phyloP scores from a whole-genome alignment of 1,139 yeast species.

The Taiozyma sp. region DNA sequence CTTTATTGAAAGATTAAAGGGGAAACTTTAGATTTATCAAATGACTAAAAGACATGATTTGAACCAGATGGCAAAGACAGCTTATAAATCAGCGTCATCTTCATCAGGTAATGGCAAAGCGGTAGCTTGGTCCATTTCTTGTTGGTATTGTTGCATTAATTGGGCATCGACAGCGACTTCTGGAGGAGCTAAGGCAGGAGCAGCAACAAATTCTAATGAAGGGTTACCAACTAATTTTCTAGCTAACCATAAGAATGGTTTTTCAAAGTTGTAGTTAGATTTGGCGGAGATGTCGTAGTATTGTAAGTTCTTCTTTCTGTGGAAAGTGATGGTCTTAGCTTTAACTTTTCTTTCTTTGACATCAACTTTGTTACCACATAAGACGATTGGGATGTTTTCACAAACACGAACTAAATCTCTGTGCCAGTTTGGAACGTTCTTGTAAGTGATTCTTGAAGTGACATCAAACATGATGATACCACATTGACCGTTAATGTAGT shows the following conservation, averaged over 20 bases:
- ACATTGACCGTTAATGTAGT: constrained; percentile 99
- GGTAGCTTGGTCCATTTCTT: constrained; percentile 99
- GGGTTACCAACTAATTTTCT: constrained; percentile 99
- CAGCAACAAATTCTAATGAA: constrained; percentile 95
- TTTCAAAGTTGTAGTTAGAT: constrained; percentile 99
- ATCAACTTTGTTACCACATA: constrained; percentile 99
- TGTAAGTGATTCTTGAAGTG: constrained; percentile 98
- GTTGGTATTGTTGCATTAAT: constrained; percentile 97
- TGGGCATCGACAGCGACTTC: constrained; percentile 96
- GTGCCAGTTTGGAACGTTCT: constrained; percentile 99
- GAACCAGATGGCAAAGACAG: neutral
- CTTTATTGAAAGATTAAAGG: neutral
- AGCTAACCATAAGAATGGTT: constrained; percentile 99
- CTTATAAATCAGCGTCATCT: constrained; percentile 95
- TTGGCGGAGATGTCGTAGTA: constrained; percentile 99
- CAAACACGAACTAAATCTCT: constrained; percentile 98
- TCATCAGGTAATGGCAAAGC: constrained; percentile 99
- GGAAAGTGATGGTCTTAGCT: constrained; percentile 99
- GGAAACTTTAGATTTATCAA: neutral
- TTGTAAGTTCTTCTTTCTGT: constrained; percentile 99
- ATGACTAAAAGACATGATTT: neutral
- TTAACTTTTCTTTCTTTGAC: constrained; percentile 99
- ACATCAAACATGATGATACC: constrained; percentile 99
- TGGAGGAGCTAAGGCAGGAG: constrained; percentile 99
- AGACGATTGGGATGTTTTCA: constrained; percentile 98